Conservation (phyloP, 805 yeast species). For the Clavispora vitiphila region DNA sequence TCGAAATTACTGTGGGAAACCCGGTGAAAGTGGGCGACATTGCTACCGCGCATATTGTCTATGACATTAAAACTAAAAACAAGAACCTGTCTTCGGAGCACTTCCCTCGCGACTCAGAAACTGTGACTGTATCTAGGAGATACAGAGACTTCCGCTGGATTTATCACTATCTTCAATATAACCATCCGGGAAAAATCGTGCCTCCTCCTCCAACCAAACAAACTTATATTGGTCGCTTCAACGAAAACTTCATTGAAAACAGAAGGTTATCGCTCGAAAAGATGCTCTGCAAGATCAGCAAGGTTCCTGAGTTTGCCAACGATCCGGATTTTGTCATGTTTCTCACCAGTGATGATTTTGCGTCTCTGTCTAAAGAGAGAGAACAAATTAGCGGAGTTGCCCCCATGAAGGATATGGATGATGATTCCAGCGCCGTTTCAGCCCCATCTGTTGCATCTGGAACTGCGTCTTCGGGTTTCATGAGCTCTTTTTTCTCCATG, state of each 20-base stretch:
- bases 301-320: conserved; percentile 48
- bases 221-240: conserved; percentile 88
- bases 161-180: conserved; percentile 77
- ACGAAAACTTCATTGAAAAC: conserved; percentile 82
- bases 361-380: conserved; percentile 62
- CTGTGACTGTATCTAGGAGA: conserved; percentile 61
- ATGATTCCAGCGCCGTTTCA: conserved; percentile 29
- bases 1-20: conserved; percentile 76
- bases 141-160: conserved; percentile 94
- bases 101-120: conserved; percentile 10
- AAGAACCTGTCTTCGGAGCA: conserved; percentile 32
- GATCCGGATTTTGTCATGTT: conserved; percentile 80
- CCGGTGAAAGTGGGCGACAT: conserved; percentile 90
- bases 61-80: conserved; percentile 65
- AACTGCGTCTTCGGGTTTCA: conserved; percentile 47
- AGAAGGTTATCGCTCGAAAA: conserved; percentile 79
- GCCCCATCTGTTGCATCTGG: conserved; percentile 16
- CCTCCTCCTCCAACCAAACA: conserved; percentile 95
- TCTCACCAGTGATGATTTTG: conserved; percentile 67
- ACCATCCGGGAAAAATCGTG: conserved; percentile 83
- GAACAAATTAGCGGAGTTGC: conserved; percentile 53
- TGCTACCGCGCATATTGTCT: conserved; percentile 83
- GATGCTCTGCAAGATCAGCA: conserved; percentile 74
- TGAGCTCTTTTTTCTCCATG: conserved; percentile 68
- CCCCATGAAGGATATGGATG: conserved; percentile 32